phyloP scores from a whole-genome alignment of 768 basidiomycete species.

The Fomitopsis pulvina region DNA sequence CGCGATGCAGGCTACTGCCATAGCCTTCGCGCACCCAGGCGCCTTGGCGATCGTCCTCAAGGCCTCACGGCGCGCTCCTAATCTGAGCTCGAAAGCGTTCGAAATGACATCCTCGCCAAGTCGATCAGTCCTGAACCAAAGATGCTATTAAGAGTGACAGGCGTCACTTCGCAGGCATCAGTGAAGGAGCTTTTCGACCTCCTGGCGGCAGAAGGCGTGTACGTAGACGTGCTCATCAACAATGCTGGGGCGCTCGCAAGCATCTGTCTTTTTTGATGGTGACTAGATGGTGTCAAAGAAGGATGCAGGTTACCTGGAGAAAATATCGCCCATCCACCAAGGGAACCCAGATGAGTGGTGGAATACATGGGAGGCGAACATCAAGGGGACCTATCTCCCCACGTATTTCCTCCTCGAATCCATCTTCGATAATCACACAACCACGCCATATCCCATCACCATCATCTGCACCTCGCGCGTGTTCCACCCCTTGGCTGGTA shows the following conservation, averaged over 20 bases:
- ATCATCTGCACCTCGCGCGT: not conserved
- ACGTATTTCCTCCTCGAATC: not conserved
- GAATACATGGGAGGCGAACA: constrained; percentile 35
- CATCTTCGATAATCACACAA: not conserved
- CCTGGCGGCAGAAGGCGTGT: not conserved
- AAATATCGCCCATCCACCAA: constrained; percentile 23
- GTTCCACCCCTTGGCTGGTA: not conserved
- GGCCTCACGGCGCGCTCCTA: not conserved
- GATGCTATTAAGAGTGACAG: not conserved
- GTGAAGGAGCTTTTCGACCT: not conserved
- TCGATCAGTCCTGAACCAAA: not conserved
- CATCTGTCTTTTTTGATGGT: not conserved
- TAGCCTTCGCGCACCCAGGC: not conserved
- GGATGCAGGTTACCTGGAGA: constrained; percentile 7
- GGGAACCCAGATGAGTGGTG: constrained; percentile 27
- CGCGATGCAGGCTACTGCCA: not conserved
- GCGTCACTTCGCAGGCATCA: not conserved
- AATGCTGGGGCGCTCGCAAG: not conserved
- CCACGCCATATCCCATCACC: not conserved
- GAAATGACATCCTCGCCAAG: not conserved
- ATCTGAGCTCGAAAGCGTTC: not conserved
- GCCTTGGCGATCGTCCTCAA: not conserved
- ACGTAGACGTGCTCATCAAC: not conserved
- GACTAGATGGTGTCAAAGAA: not conserved
- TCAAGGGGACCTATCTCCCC: constrained; percentile 27